Conservation (phyloP, 2,329 filamentous ascomycete species). For the Cercospora zeina region DNA sequence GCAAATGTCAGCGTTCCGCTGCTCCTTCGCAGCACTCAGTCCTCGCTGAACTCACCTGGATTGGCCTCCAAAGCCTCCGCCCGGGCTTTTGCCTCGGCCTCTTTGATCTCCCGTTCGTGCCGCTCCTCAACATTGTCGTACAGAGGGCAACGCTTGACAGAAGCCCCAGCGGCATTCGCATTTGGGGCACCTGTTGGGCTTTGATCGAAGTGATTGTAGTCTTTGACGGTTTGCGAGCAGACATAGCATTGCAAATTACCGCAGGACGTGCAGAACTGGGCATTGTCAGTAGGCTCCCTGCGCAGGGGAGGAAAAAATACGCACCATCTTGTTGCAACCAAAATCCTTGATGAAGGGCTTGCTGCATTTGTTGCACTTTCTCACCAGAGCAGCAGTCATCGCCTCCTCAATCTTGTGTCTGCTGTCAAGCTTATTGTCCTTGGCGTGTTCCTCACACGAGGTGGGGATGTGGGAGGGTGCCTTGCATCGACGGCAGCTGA, state of each 20-base stretch:
- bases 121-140: constrained; percentile 63
- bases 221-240: constrained; percentile 63
- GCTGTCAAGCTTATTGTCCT: constrained; percentile 60
- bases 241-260: constrained; percentile 63
- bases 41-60: constrained; percentile 42
- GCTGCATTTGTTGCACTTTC: constrained; percentile 70
- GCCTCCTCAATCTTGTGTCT: constrained; percentile 77
- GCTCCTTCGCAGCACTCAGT: neutral
- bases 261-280: constrained; percentile 61
- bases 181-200: constrained; percentile 34
- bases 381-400: constrained; percentile 76
- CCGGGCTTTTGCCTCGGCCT: constrained; percentile 61
- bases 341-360: constrained; percentile 74
- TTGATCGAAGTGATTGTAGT: constrained; percentile 72
- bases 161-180: constrained; percentile 40
- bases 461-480: constrained; percentile 69
- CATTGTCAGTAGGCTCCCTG: neutral
- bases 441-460: constrained; percentile 65
- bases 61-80: constrained; percentile 59
- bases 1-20: neutral
- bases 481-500: constrained; percentile 60
- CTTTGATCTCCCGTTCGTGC: constrained; percentile 63
- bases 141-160: constrained; percentile 59
- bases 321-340: constrained; percentile 79
- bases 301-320: neutral